Evolutionary conservation across 768 basidiomycete species (phyloP).

Genomic region (Paxillus rubicundulus): DNA sequence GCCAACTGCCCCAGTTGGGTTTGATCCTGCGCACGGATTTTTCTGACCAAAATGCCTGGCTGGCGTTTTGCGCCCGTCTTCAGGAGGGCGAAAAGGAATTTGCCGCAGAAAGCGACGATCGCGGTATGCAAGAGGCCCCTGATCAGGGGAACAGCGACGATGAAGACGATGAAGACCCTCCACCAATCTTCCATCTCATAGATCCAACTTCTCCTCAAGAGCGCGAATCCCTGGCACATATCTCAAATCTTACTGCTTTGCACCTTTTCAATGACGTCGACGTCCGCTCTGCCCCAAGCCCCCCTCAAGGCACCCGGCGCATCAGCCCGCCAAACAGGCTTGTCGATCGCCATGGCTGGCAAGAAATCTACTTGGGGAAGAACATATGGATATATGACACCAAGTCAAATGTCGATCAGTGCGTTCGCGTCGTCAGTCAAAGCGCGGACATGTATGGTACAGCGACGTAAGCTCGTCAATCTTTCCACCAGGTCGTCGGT

Average conservation of each 20-base stretch:
- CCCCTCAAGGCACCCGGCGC: conserved; percentile 43
- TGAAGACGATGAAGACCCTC: conserved; percentile 32
- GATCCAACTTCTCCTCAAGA: conserved; percentile 43
- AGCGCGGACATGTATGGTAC: conserved; percentile 68
- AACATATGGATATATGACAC: conserved; percentile 75
- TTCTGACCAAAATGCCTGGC: conserved; percentile 66
- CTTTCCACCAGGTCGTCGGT: background rate
- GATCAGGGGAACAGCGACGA: conserved; percentile 19
- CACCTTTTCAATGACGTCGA: conserved; percentile 73
- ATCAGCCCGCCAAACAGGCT: conserved; percentile 54
- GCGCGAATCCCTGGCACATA: conserved; percentile 40
- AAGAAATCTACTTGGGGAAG: conserved; percentile 70
- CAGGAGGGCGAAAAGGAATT: conserved; percentile 59
- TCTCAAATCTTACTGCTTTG: conserved; percentile 65
- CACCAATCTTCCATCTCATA: conserved; percentile 52
- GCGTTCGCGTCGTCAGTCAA: conserved; percentile 63
- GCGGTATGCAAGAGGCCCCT: conserved; percentile 19
- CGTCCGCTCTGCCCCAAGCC: conserved; percentile 52
- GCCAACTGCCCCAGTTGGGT: conserved; percentile 51
- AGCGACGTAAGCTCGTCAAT: conserved; percentile 58
- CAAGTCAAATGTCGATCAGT: conserved; percentile 62
- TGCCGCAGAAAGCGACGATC: conserved; percentile 24
- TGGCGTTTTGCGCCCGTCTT: conserved; percentile 48
- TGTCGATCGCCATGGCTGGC: conserved; percentile 61
- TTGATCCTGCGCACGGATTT: conserved; percentile 74